Conservation (phyloP, 768 basidiomycete species). For the Kwoniella botswanensis region DNA sequence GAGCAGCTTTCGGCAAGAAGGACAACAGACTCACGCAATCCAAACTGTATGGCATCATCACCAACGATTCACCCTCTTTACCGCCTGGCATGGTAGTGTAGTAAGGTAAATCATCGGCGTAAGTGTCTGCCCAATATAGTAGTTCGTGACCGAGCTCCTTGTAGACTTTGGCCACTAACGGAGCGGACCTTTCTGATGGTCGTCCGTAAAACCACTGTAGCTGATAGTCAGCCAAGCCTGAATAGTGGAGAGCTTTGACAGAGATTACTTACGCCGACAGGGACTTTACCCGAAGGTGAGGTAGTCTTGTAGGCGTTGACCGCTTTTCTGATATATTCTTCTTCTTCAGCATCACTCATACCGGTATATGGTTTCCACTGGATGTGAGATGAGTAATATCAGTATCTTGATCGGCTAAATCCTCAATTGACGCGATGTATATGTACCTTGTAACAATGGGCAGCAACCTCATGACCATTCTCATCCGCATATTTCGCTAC, state of each 20-base stretch:
- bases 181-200: constrained; percentile 30
- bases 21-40: constrained; percentile 31
- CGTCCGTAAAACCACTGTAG: constrained; percentile 36
- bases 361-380: constrained; percentile 38
- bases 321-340: constrained; percentile 42
- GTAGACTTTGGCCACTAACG: constrained; percentile 49
- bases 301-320: constrained; percentile 37
- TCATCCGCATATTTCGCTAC: constrained; percentile 39
- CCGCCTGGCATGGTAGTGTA: constrained; percentile 38
- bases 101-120: constrained; percentile 50
- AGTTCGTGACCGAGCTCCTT: constrained; percentile 45
- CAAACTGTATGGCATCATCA: constrained; percentile 47
- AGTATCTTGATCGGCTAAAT: background rate
- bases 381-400: background rate
- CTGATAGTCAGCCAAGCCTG: no score
- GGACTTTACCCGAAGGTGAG: constrained; percentile 37
- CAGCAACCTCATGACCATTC: constrained; percentile 44
- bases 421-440: background rate
- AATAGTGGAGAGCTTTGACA: background rate
- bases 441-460: constrained; percentile 38
- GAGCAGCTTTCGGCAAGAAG: constrained; percentile 15
- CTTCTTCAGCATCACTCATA: constrained; percentile 37
- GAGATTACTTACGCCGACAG: constrained; percentile 26
- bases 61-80: constrained; percentile 29
- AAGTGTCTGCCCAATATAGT: constrained; percentile 42